phyloP scores from a whole-genome alignment of 1,284 basidiomycete genomes.

The Moesziomyces globuligerus region DNA sequence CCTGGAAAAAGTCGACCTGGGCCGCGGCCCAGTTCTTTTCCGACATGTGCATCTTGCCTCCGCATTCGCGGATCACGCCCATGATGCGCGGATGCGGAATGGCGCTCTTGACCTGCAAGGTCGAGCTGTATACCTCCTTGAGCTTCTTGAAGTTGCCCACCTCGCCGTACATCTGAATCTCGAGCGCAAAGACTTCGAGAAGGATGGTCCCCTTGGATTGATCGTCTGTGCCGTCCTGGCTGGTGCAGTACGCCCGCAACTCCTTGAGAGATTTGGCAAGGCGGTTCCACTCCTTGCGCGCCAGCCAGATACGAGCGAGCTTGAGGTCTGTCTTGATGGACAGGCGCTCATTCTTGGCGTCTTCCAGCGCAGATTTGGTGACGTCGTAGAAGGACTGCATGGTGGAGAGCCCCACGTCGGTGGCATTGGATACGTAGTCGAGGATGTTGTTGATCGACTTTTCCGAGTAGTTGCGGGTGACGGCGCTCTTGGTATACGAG shows the following conservation, averaged over 20 bases:
- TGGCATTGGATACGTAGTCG: conserved; percentile 86
- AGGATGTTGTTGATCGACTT: conserved; percentile 98
- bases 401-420: conserved; percentile 81
- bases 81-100: conserved; percentile 98
- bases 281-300: conserved; percentile 87
- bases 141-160: conserved; percentile 93
- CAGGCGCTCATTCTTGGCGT: conserved; percentile 95
- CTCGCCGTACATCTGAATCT: conserved; percentile 99
- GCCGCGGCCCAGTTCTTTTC: conserved; percentile 97
- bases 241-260: conserved; percentile 70
- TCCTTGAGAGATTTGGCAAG: conserved; percentile 72
- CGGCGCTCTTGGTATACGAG: conserved; percentile 76
- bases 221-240: conserved; percentile 77
- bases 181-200: conserved; percentile 96
- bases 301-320: conserved; percentile 95
- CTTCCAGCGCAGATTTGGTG: conserved; percentile 87
- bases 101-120: conserved; percentile 89
- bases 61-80: conserved; percentile 98
- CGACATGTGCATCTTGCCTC: conserved; percentile 99
- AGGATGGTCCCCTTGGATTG: conserved; percentile 90
- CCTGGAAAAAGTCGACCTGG: conserved; percentile 97
- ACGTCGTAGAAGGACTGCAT: conserved; percentile 95
- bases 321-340: conserved; percentile 97
- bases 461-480: conserved; percentile 72
- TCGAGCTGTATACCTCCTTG: conserved; percentile 96